Evolutionary conservation across 768 basidiomycete genomes (phyloP), one percentile per base, ranked within the genome.

Genomic region (Obba rivulosa): DNA sequence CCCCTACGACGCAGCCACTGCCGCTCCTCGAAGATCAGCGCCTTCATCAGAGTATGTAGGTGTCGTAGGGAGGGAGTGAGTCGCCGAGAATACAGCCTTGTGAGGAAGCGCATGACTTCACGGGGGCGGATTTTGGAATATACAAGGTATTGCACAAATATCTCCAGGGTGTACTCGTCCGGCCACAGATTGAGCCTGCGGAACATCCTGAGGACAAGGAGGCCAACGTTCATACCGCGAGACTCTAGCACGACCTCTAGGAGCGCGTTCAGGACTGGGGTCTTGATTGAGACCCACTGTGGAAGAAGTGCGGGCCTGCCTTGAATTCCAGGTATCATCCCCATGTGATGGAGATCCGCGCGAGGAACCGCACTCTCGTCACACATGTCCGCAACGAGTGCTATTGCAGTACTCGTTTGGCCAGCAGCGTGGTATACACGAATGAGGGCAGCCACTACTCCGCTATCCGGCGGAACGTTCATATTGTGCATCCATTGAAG

Each of bases 181-280:
- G 80, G 80, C 31, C 58, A 60, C 44, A 91, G 59, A 16, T 71
- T 59, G 47, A 69, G 69, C 23, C 66, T 58, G 34, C 64, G 68
- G 85, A 91, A 87, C 43, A 83, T 67, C 23, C 65, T 67, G 48
- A 84, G 65, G 37, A 87, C 62, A 40, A 54, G 53, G 17, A 64
- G 69, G 46, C 78, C 71, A 31, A 69, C 73, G 34, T 65, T 51
- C 40, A 87, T 63, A 35, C 84, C 83, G 50, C 69, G 69, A 35
- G 66, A 64, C 20, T 58, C 62, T 46, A 87, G 61, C 18, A 78
- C 51, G 34, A 78, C 78, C 43, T 68, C 66, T 11, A 88, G 65
- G 17, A 85, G 64, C 17, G 79, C 71, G 59, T 91, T 88, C 68
- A 86, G 78, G 22, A 86, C 57, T 25, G 63, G 54, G 45, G 66